Percentiles rank a stretch among this genome's conserved stretches.
Conservation (phyloP, 176 grass and related monocot genomes). For the Hsuehochloa calcarea region DNA sequence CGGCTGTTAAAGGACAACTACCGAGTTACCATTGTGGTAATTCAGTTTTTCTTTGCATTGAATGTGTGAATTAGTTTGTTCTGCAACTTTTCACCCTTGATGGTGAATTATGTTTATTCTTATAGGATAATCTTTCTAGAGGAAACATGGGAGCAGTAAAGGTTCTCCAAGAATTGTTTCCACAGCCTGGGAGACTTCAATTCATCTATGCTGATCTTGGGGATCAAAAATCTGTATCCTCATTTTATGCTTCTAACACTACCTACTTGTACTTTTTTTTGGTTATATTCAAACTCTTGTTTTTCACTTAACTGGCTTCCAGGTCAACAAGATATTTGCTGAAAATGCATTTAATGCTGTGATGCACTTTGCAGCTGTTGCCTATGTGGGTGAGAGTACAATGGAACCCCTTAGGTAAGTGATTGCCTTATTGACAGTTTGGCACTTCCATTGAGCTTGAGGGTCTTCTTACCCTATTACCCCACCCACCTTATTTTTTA, state of each 20-base stretch:
- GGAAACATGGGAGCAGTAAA: slow-evolving; percentile 77
- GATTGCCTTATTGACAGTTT: background rate
- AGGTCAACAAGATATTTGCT: slow-evolving; percentile 72
- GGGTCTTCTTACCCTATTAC: slow-evolving; percentile 16
- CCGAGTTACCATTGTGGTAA: slow-evolving; percentile 86
- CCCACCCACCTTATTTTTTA: background rate
- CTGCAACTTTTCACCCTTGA: background rate
- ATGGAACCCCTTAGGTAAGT: slow-evolving; percentile 65
- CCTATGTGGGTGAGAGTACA: slow-evolving; percentile 86
- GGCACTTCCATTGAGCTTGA: background rate
- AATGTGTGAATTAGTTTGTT: slow-evolving; percentile 26
- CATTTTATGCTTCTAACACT: slow-evolving; percentile 29
- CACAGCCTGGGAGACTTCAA: slow-evolving; percentile 65
- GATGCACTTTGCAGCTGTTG: slow-evolving; percentile 85
- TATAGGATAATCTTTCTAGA: slow-evolving; percentile 82
- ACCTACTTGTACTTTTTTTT: background rate
- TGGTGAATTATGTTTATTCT: background rate
- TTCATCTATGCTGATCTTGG: slow-evolving; percentile 83
- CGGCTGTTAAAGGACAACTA: slow-evolving; percentile 69
- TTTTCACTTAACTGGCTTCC: slow-evolving; percentile 43
- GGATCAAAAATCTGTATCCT: slow-evolving; percentile 75
- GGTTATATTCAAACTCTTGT: slow-evolving; percentile 7
- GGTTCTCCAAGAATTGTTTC: slow-evolving; percentile 67
- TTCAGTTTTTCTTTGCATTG: slow-evolving; percentile 26
- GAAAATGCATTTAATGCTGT: slow-evolving; percentile 87